Evolutionary conservation across 2,329 filamentous ascomycete species (phyloP), one percentile per base, ranked within the genome.

Genomic region (Cercospora sojina): DNA sequence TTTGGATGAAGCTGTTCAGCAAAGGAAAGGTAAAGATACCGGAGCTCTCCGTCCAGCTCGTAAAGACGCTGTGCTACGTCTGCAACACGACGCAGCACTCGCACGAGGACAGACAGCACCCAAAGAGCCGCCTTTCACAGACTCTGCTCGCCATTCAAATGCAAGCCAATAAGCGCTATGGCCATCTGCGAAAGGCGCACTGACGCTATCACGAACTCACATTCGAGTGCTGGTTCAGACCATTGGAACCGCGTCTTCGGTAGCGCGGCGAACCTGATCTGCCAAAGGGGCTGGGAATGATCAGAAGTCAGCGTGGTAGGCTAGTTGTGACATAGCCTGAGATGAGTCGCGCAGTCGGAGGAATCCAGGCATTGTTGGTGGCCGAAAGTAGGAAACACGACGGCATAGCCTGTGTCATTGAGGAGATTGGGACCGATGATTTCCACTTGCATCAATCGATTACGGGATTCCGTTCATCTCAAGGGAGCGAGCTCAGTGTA

Each of bases 1-100:
- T 67, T 64, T 20, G 65, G 62, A 16, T 67, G 53, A 67, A 23
- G 12, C n/a, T 10, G 35, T 18, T 23, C 12, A 57, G 53, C 16
- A 32, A 31, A 3, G 13, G 18, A 25, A 27, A 23, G 5, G 13
- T n/a, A 12, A 27, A 13, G 10, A 12, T 49, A 3, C 18, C 20
- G 9, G 43, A 25, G 43, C 16, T 16, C 29, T 16, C 5, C 23
- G 4, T 29, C 23, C 47, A 27, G 23, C 47, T 53, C 47, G 25
- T 16, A 25, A 16, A 53, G 47, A 53, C 47, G 5, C 12, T 53
- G 12, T 27, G 47, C 47, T 27, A 2, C 47, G 6, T 29, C 23
- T 29, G 47, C 29, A 25, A 13, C 47, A 53, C 23, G 12, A 53
- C 47, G 9, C 23, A n/a, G 25, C 16, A 16, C 25, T 27, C 8